Percentiles rank a stretch among this genome's conserved stretches.
phyloP scores from a whole-genome alignment of 108 stramenopile species.

The Skeletonema marinoi region DNA sequence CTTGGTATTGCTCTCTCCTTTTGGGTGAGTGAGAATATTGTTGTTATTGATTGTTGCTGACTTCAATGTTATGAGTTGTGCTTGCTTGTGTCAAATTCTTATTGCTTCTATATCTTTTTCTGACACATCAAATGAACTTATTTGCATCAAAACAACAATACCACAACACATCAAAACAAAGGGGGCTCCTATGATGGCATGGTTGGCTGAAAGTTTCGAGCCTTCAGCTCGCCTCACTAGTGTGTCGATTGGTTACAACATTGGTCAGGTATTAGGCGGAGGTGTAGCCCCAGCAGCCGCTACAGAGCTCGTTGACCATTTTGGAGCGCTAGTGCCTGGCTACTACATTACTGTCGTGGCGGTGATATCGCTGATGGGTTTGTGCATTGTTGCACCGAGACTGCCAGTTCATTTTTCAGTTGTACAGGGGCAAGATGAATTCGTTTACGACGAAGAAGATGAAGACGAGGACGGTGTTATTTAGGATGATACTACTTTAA shows the following conservation, averaged over 20 bases:
- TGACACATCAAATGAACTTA: no score
- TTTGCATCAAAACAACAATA: no score
- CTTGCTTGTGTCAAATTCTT: no score
- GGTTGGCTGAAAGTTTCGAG: conserved; percentile 78
- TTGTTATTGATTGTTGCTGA: no score
- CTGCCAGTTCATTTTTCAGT: conserved; percentile 22
- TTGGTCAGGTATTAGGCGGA: conserved; percentile 63
- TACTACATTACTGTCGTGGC: conserved; percentile 45
- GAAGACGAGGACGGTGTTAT: not conserved
- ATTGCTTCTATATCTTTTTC: no score
- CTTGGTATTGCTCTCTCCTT: conserved; percentile 63
- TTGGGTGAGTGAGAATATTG: no score
- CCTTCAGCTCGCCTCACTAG: conserved; percentile 66
- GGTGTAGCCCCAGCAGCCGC: conserved; percentile 61
- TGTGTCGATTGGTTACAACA: conserved; percentile 78
- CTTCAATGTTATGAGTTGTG: no score
- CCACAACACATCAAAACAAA: no score
- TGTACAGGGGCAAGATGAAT: conserved; percentile 21
- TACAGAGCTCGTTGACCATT: conserved; percentile 51
- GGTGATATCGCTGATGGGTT: conserved; percentile 46
- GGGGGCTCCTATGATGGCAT: conserved; percentile 79
- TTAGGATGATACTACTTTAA: not conserved
- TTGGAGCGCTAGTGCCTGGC: conserved; percentile 48
- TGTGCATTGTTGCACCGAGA: conserved; percentile 51
- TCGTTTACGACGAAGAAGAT: conserved; percentile 1